These are phyloP conservation scores for Albophoma yamanashiensis DNA, from an alignment of 2,329 filamentous ascomycete genomes.

Conservation along the genomic window DNA sequence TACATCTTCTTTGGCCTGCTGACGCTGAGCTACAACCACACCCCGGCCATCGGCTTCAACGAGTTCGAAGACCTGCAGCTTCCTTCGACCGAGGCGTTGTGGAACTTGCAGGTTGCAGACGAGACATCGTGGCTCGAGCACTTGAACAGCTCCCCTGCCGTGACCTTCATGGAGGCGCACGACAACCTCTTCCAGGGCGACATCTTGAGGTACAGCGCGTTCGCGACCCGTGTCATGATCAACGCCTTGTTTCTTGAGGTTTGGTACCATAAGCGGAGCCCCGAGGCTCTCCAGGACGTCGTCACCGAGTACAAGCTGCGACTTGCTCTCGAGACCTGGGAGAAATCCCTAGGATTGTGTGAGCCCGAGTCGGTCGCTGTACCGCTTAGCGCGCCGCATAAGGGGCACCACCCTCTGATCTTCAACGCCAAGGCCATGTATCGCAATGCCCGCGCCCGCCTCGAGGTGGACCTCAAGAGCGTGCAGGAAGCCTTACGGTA, in stretches of 20 bases:
- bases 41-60: conserved; percentile 94
- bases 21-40: conserved; percentile 95
- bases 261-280: conserved; percentile 97
- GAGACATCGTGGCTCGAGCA: conserved; percentile 78
- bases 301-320: conserved; percentile 97
- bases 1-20: conserved; percentile 98
- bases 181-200: conserved; percentile 94
- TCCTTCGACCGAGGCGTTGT: conserved; percentile 86
- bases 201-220: conserved; percentile 83
- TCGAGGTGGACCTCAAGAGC: conserved; percentile 90
- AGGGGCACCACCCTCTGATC: conserved; percentile 89
- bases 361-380: conserved; percentile 85
- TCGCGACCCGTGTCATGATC: conserved; percentile 96
- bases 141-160: conserved; percentile 56
- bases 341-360: conserved; percentile 87
- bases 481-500: conserved; percentile 95
- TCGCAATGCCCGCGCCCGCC: conserved; percentile 80
- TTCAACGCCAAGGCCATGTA: conserved; percentile 98
- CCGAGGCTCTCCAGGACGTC: conserved; percentile 93
- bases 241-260: conserved; percentile 97
- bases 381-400: conserved; percentile 86
- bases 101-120: conserved; percentile 75
- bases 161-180: conserved; percentile 89
- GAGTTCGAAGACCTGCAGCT: conserved; percentile 91
- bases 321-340: conserved; percentile 95